Percentiles rank a stretch among this genome's conserved stretches.
Evolutionary conservation across 768 basidiomycete genomes (phyloP).

Genomic region (Mycena leptocephala): DNA sequence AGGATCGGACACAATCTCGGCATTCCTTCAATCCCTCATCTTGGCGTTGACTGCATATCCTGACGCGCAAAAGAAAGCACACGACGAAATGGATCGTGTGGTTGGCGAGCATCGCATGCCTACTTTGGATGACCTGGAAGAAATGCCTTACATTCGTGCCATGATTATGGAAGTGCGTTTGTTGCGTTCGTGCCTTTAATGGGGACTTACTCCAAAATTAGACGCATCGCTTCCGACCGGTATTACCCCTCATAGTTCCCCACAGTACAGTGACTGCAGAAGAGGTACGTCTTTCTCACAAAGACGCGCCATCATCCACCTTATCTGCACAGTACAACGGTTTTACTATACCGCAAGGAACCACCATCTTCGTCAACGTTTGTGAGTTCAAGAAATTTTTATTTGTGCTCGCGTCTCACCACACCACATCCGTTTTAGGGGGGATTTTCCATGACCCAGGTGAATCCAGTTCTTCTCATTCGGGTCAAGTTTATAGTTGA

Average conservation of each 20-base stretch:
- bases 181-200: too few species aligned
- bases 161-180: too few species aligned
- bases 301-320: background rate
- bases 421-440: background rate
- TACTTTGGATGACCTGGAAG: too few species aligned
- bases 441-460: conserved; percentile 31
- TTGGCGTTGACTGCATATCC: too few species aligned
- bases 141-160: too few species aligned
- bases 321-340: conserved; percentile 5
- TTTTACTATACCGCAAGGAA: conserved; percentile 18
- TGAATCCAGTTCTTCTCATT: background rate
- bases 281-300: background rate
- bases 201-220: background rate
- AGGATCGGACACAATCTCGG: conserved; percentile 45
- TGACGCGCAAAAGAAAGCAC: too few species aligned
- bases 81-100: too few species aligned
- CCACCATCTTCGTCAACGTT: conserved; percentile 24
- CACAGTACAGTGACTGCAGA: background rate
- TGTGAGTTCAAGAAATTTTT: conserved; percentile 6
- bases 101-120: too few species aligned
- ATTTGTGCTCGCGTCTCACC: background rate
- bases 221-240: conserved; percentile 27
- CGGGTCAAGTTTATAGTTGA: background rate
- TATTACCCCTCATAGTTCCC: background rate
- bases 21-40: too few species aligned